Evolutionary conservation across 441 rosid species (phyloP).

Genomic region (Euphorbia schlechtendalii): DNA sequence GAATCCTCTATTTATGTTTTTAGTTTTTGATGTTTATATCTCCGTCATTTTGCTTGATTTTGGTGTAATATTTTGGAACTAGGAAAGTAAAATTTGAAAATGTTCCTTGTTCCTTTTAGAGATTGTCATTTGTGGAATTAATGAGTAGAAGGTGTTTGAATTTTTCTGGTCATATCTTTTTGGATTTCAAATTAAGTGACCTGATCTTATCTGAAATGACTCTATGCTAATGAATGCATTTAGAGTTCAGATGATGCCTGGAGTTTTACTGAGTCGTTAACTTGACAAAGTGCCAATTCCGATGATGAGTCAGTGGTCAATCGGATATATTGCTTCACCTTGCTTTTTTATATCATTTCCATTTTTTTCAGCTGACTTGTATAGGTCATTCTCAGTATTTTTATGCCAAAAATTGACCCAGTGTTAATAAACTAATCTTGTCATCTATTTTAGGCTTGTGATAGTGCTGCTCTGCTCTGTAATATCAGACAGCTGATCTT

Average conservation of each 20-base stretch:
- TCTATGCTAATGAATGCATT: background rate
- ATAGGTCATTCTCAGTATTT: background rate
- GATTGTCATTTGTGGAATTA: background rate
- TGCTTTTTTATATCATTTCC: background rate
- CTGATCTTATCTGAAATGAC: background rate
- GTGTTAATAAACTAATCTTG: background rate
- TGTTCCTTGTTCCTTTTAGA: background rate
- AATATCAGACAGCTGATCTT: background rate
- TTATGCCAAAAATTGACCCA: background rate
- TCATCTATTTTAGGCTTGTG: background rate
- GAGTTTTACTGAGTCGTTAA: background rate
- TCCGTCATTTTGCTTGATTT: background rate
- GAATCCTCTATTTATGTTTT: background rate
- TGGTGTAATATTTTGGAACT: background rate
- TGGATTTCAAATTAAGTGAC: background rate
- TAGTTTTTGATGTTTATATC: background rate
- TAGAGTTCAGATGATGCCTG: background rate
- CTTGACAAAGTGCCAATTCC: background rate
- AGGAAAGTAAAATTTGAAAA: background rate
- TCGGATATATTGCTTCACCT: background rate
- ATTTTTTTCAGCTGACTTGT: background rate
- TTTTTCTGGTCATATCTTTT: background rate
- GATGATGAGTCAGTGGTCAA: background rate
- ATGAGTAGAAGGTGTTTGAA: background rate
- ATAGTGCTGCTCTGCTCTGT: background rate